Evolutionary conservation across 768 basidiomycete genomes (phyloP).

Genomic region (Pisolithus marmoratus): DNA sequence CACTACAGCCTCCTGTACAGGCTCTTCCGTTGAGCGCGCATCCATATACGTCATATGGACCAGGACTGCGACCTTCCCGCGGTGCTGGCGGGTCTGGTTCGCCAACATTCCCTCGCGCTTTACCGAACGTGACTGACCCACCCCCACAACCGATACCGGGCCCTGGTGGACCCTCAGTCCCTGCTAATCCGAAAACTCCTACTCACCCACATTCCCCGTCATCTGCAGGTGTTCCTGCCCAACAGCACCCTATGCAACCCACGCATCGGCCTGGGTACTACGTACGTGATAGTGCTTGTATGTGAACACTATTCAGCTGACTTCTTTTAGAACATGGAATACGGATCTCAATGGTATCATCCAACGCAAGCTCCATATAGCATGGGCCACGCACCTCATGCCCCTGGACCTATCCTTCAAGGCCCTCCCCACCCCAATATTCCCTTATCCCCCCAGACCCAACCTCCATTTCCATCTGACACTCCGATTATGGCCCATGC

Average conservation of each 20-base stretch:
- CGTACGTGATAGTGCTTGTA: slow-evolving; percentile 36
- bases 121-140: slow-evolving; percentile 52
- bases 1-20: slow-evolving; percentile 32
- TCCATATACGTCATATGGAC: slow-evolving; percentile 45
- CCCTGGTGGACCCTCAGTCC: slow-evolving; percentile 45
- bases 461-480: slow-evolving; percentile 53
- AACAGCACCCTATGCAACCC: slow-evolving; percentile 35
- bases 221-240: slow-evolving; percentile 45
- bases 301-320: slow-evolving; percentile 1
- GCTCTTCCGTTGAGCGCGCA: slow-evolving; percentile 40
- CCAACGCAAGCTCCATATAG: slow-evolving; percentile 21
- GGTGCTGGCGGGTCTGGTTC: slow-evolving; percentile 57
- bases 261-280: slow-evolving; percentile 47
- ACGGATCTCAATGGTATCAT: slow-evolving; percentile 43
- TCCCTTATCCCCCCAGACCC: slow-evolving; percentile 68
- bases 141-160: slow-evolving; percentile 41
- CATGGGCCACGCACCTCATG: slow-evolving; percentile 37
- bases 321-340: slow-evolving; percentile 37
- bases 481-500: slow-evolving; percentile 66
- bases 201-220: slow-evolving; percentile 51
- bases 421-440: slow-evolving; percentile 43
- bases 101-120: slow-evolving; percentile 56
- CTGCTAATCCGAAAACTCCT: slow-evolving; percentile 60
- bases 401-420: slow-evolving; percentile 29
- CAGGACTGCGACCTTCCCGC: slow-evolving; percentile 41